Conservation (phyloP, 352 stramenopile genomes). For the Discostella stelligera region DNA sequence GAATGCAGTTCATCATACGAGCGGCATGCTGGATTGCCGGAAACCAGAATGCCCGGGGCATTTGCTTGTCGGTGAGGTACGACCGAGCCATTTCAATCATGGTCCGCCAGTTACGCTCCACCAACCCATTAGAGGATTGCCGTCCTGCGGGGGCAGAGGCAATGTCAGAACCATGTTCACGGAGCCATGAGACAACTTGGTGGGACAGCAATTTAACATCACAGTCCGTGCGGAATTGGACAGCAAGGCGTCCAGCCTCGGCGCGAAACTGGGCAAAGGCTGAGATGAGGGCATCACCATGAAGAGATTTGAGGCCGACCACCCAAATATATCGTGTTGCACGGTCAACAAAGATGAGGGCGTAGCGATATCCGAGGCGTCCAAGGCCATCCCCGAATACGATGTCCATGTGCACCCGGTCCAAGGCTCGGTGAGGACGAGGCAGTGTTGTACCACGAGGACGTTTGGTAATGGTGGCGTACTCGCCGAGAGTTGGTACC, state of each 20-base stretch:
- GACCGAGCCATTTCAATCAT: constrained; percentile 23
- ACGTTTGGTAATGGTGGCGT: constrained; percentile 17
- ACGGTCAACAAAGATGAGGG: constrained; percentile 30
- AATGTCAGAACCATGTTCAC: constrained; percentile 7
- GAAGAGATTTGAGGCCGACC: neutral
- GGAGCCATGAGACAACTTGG: neutral
- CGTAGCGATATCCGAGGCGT: constrained; percentile 13
- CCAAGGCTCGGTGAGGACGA: neutral
- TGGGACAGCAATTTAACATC: no score
- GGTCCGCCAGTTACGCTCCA: constrained; percentile 24
- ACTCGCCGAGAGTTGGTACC: constrained; percentile 9
- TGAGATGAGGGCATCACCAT: neutral
- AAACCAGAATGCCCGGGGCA: constrained; percentile 24
- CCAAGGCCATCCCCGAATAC: constrained; percentile 23
- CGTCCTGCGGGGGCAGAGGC: constrained; percentile 12
- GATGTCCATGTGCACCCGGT: constrained; percentile 29
- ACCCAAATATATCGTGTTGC: no score
- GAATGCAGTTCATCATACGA: constrained; percentile 24
- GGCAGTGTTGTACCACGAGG: neutral
- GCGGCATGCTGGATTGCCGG: constrained; percentile 17
- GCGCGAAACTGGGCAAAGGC: neutral
- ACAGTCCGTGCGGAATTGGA: no score
- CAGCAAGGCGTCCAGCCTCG: no score
- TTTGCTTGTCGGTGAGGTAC: constrained; percentile 28
- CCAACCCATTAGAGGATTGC: constrained; percentile 33